Percentiles rank a stretch among this genome's conserved stretches.
Evolutionary conservation across 352 stramenopile genomes (phyloP).

Genomic region (Phytophthora syringae): DNA sequence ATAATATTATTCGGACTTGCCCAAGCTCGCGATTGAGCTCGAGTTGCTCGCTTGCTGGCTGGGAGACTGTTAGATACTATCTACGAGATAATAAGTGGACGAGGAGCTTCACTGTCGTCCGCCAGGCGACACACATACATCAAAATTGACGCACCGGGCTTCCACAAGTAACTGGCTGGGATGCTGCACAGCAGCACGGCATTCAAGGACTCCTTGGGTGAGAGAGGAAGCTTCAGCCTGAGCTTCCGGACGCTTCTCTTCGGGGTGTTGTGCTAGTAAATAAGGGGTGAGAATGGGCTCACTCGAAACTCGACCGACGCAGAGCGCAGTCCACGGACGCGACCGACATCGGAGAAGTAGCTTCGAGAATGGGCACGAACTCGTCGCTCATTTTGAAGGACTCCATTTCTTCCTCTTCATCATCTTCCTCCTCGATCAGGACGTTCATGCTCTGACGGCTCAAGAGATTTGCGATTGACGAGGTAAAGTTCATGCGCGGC

Average conservation of each 20-base stretch:
- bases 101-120: slow-evolving; percentile 21
- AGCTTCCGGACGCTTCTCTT: slow-evolving; percentile 9
- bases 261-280: slow-evolving; percentile 32
- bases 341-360: slow-evolving; percentile 40
- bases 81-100: slow-evolving; percentile 31
- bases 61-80: slow-evolving; percentile 32
- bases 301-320: slow-evolving; percentile 42
- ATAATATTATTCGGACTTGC: slow-evolving; percentile 41
- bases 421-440: slow-evolving; percentile 61
- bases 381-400: slow-evolving; percentile 48
- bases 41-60: slow-evolving; percentile 27
- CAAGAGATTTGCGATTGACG: slow-evolving; percentile 52
- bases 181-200: slow-evolving; percentile 20
- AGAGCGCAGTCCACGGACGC: slow-evolving; percentile 55
- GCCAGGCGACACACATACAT: slow-evolving; percentile 39
- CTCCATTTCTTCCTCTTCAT: slow-evolving; percentile 43
- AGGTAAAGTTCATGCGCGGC: slow-evolving; percentile 50
- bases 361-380: slow-evolving; percentile 65
- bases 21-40: too few relatives aligned
- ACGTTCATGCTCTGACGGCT: slow-evolving; percentile 61
- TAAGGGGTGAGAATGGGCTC: slow-evolving; percentile 28
- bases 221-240: slow-evolving; percentile 12
- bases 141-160: slow-evolving; percentile 34
- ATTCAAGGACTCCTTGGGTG: slow-evolving; percentile 22
- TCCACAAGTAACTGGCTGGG: slow-evolving; percentile 23